Evolutionary conservation across 345 rosid genomes (phyloP), one percentile per base, ranked within the genome.

Genomic region (rapeseed (Brassica napus)): DNA sequence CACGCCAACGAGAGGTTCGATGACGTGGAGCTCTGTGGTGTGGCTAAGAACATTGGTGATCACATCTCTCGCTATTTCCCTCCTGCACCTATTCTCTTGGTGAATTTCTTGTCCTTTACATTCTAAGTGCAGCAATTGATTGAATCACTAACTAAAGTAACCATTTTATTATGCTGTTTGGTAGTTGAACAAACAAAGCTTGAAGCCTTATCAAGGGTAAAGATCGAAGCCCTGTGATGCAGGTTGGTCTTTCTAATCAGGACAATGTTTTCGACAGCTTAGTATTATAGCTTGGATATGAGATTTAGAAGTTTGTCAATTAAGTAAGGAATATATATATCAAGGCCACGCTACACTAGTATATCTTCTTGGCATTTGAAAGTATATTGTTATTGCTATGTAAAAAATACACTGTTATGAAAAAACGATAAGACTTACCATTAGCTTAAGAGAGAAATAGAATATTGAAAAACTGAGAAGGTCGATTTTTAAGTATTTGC

Each of bases 1-100:
- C 97, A 95, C 69, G 99, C 97, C 8, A 95, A 95, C 63, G 99
- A 95, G 87, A 89, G 96, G 86, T 86, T 83, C 18, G 91, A 91
- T 81, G 97, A 96, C 73, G 61, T 63, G 0, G 97, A 90, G 79
- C 94, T 93, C 23, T 86, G 88, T 73, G 84, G 78, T 42, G 82
- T 96, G 26, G 97, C 94, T 24, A 90, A 87, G 88, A 95, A 92
- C 84, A 88, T 95, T 73, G 99, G 91, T 7, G 97, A 95, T 77
- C 93, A 90, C 81, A 90, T 93, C n/a, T 88, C 80, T 76, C 97
- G 91, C 14, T 89, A 90, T 85, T 95, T 91, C 76, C 92, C 97
- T 5, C 92, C 87, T 11, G 87, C 94, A 14, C 86, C 91, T 4
- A 52, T 89, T 73, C 88, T 95, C 75, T 90, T 95, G 97, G 97